Evolutionary conservation across 176 grass and related monocot species (phyloP).

Genomic region (Echinochloa phyllopogon): DNA sequence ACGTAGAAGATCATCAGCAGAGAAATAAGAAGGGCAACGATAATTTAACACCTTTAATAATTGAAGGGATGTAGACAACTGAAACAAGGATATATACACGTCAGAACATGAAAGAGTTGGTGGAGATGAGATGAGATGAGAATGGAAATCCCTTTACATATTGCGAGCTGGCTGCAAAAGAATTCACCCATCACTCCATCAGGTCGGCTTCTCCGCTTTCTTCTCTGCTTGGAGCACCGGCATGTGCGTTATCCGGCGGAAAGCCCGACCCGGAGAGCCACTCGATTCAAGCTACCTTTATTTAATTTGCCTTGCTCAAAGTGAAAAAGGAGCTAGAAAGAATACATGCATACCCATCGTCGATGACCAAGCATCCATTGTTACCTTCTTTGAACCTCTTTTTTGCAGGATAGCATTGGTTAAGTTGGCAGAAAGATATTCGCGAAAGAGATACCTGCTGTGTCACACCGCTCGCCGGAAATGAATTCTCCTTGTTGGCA

Average conservation of each 20-base stretch:
- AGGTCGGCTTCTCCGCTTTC: background rate
- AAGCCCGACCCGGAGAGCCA: constrained; percentile 17
- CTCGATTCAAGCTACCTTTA: constrained; percentile 18
- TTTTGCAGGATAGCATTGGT: background rate
- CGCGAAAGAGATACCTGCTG: background rate
- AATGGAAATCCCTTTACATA: background rate
- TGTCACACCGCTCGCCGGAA: background rate
- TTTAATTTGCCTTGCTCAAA: constrained; percentile 23
- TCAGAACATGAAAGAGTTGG: background rate
- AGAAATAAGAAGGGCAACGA: too few species aligned
- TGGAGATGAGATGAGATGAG: background rate
- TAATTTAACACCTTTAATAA: background rate
- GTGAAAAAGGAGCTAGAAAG: background rate
- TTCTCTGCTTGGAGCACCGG: background rate
- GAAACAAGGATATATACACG: background rate
- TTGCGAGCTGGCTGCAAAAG: background rate
- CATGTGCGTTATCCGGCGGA: constrained; percentile 46
- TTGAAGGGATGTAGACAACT: background rate
- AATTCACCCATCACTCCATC: too few species aligned
- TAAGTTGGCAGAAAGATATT: constrained; percentile 26
- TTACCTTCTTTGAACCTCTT: background rate
- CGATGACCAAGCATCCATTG: constrained; percentile 8
- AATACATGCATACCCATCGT: background rate
- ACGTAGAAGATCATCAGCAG: background rate
- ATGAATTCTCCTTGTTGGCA: background rate